phyloP scores from a whole-genome alignment of 345 rosid species.

The Limnanthes douglasii region DNA sequence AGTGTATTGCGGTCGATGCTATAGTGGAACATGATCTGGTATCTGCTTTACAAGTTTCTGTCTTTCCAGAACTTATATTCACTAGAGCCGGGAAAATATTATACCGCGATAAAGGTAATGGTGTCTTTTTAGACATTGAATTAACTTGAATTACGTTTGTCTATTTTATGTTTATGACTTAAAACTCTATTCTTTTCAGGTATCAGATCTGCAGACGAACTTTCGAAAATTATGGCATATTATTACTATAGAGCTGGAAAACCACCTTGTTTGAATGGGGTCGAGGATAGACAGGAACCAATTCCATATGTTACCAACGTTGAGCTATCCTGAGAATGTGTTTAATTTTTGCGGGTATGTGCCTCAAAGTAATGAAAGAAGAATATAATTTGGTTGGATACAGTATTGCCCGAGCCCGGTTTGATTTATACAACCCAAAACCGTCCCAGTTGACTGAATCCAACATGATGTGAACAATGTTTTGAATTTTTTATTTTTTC shows the following conservation, averaged over 20 bases:
- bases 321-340: too few relatives aligned
- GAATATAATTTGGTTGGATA: too few relatives aligned
- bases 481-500: too few relatives aligned
- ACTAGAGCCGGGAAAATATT: constrained; percentile 81
- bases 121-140: not conserved
- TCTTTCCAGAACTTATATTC: constrained; percentile 65
- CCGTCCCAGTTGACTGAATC: too few relatives aligned
- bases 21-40: constrained; percentile 52
- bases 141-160: not conserved
- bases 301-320: constrained; percentile 41
- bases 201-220: constrained; percentile 50
- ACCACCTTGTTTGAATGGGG: constrained; percentile 39
- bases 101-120: constrained; percentile 66
- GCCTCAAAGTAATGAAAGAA: too few relatives aligned
- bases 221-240: constrained; percentile 78
- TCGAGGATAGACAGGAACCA: constrained; percentile 25
- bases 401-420: too few relatives aligned
- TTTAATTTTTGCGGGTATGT: too few relatives aligned
- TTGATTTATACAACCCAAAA: too few relatives aligned
- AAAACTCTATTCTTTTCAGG: constrained; percentile 22
- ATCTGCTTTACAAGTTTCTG: constrained; percentile 49
- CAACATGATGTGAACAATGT: too few relatives aligned
- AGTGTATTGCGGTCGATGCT: constrained; percentile 92
- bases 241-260: constrained; percentile 85
- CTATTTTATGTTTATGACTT: not conserved